Conservation (phyloP, 495 filamentous ascomycete genomes). For the Penicillium salamii region DNA sequence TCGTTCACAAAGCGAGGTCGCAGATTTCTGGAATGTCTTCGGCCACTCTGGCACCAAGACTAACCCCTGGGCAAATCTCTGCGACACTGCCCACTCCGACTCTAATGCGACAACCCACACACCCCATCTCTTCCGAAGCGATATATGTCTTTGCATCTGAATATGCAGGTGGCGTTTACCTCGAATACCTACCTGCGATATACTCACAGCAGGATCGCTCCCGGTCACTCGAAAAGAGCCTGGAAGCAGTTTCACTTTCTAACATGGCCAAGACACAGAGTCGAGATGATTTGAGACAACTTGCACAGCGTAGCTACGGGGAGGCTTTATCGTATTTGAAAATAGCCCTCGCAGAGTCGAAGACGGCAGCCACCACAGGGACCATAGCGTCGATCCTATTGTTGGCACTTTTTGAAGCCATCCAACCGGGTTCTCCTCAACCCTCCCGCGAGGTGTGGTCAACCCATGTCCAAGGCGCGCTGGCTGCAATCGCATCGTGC, state of each 20-base stretch:
- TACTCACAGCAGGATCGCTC: neutral
- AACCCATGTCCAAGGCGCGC: conserved; percentile 1
- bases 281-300: neutral
- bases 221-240: neutral
- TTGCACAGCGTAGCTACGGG: conserved; percentile 5
- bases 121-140: neutral
- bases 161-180: conserved; percentile 4
- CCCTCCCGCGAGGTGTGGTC: conserved; percentile 2
- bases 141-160: neutral
- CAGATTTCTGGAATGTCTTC: neutral
- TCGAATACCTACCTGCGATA: conserved; percentile 6
- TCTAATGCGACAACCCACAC: neutral
- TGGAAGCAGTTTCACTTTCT: conserved; percentile 2
- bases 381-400: conserved; percentile 1
- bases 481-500: neutral
- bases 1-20: conserved; percentile 1
- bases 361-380: neutral
- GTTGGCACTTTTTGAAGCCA: conserved; percentile 3
- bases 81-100: neutral
- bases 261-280: conserved; percentile 5
- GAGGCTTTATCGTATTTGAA: neutral
- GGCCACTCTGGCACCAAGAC: neutral
- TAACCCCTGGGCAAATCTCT: no score
- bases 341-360: neutral
- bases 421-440: neutral